Base-by-base conservation (phyloP, 2,329 filamentous ascomycete genomes). In the Colletotrichum gigasporum region DNA sequence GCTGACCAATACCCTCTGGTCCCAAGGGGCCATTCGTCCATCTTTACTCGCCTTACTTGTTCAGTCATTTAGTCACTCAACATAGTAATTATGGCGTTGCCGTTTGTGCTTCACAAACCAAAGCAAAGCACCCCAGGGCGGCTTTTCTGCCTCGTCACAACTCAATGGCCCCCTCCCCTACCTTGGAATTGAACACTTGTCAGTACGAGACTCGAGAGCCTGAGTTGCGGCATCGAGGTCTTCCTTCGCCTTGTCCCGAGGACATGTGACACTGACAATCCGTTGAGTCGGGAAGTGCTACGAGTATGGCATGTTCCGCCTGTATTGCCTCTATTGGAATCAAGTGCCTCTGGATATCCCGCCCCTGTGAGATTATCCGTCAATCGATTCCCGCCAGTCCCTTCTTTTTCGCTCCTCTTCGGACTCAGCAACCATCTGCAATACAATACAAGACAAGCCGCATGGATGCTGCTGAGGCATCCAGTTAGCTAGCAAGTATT, bases 281-380 rank as follows among this genome's bases (percentile, higher is more conserved):
- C 9, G 34, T 18, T 35, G 14, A 51, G 30, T n/a, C n/a, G n/a
- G n/a, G n/a, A n/a, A n/a, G 35, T 39, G 18, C 35, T 39, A 10
- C 10, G 32, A 34, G 32, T 34, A 8, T 41, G 50, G 50, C 22
- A 32, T 20, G 22, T 39, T 39, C 34, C 16, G 22, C 24, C 22
- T 47, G 32, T 34, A 14, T 34, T 14, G 10, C 10, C 3, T 34
- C 32, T 34, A 14, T 14, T 14, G 32, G 32, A 14, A 14, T 22
- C 41, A 8, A 44, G n/a, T 5, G n/a, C 16, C 41, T 37, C 22
- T 34, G 14, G 30, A 14, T 37, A 63, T 34, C 20, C 47, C 47
- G 30, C 45, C 37, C 22, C 10, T 20, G 26, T n/a, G 39, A 63
- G 26, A 64, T 64, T 64, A 61, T 64, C 48, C 56, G 56, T 62